These are phyloP conservation scores for Rhipidocladum racemiflorum DNA, from an alignment of 176 grass and related monocot genomes.

Conservation along the genomic window DNA sequence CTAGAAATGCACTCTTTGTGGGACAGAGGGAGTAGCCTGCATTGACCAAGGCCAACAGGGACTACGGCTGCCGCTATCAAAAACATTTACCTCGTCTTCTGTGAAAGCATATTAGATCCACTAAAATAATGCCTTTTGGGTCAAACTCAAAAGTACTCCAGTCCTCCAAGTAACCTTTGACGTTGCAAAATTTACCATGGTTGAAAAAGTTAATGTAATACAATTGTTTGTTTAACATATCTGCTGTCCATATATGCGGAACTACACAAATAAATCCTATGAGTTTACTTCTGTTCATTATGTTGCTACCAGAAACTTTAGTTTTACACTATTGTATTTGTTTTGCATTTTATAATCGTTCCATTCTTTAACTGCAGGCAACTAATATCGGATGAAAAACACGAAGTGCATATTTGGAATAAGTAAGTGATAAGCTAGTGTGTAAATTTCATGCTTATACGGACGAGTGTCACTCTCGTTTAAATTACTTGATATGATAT, in stretches of 20 bases:
- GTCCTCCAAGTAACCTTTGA: not conserved
- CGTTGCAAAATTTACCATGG: not conserved
- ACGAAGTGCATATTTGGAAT: not conserved
- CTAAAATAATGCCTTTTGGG: not conserved
- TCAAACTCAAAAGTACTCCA: not conserved
- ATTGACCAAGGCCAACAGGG: conserved; percentile 66
- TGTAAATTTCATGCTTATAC: not conserved
- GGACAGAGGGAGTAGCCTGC: too few relatives aligned
- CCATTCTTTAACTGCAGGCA: not conserved
- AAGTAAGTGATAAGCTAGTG: not conserved
- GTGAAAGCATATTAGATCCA: conserved; percentile 40
- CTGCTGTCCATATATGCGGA: not conserved
- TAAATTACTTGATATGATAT: not conserved
- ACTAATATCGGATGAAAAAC: not conserved
- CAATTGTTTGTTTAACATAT: not conserved
- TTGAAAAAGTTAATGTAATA: not conserved
- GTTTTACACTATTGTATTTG: too few relatives aligned
- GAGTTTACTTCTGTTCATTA: not conserved
- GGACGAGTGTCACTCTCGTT: not conserved
- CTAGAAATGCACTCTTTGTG: too few relatives aligned
- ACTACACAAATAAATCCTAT: not conserved
- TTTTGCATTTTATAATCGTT: not conserved
- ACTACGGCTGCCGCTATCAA: conserved; percentile 62
- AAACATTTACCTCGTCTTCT: conserved; percentile 61
- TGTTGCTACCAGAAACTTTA: not conserved